Conservation (phyloP, 2,329 filamentous ascomycete species). For the Coleophoma cylindrospora region DNA sequence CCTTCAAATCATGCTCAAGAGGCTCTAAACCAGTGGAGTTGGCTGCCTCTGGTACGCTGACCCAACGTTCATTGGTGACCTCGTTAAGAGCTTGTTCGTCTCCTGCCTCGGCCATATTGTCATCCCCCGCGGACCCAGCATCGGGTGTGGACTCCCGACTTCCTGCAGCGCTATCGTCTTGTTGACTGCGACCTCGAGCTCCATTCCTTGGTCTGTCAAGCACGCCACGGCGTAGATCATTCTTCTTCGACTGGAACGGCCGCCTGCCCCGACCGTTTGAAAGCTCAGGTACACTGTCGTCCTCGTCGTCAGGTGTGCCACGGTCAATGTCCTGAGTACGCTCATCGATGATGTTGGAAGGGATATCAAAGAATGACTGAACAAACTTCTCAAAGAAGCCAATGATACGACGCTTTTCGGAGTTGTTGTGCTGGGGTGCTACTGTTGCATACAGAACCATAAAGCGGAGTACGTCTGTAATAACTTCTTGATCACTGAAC, state of each 20-base stretch:
- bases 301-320: slow-evolving; percentile 70
- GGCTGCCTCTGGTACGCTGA: slow-evolving; percentile 55
- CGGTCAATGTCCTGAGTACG: slow-evolving; percentile 65
- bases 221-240: slow-evolving; percentile 78
- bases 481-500: slow-evolving; percentile 66
- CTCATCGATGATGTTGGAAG: slow-evolving; percentile 63
- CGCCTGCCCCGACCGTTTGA: slow-evolving; percentile 65
- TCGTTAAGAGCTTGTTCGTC: slow-evolving; percentile 58
- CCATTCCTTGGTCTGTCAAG: slow-evolving; percentile 73
- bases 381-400: slow-evolving; percentile 76
- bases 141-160: slow-evolving; percentile 91
- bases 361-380: slow-evolving; percentile 70
- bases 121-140: slow-evolving; percentile 69
- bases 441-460: slow-evolving; percentile 62
- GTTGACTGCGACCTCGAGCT: slow-evolving; percentile 64
- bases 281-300: slow-evolving; percentile 70
- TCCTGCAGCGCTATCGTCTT: slow-evolving; percentile 74
- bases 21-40: slow-evolving; percentile 49
- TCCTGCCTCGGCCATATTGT: slow-evolving; percentile 62
- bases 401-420: slow-evolving; percentile 69
- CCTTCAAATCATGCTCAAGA: slow-evolving; percentile 60
- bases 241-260: slow-evolving; percentile 61
- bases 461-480: slow-evolving; percentile 56
- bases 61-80: slow-evolving; percentile 57
- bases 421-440: slow-evolving; percentile 64